Evolutionary conservation across 352 stramenopile species (phyloP).

Genomic region (Pythium dissimile): DNA sequence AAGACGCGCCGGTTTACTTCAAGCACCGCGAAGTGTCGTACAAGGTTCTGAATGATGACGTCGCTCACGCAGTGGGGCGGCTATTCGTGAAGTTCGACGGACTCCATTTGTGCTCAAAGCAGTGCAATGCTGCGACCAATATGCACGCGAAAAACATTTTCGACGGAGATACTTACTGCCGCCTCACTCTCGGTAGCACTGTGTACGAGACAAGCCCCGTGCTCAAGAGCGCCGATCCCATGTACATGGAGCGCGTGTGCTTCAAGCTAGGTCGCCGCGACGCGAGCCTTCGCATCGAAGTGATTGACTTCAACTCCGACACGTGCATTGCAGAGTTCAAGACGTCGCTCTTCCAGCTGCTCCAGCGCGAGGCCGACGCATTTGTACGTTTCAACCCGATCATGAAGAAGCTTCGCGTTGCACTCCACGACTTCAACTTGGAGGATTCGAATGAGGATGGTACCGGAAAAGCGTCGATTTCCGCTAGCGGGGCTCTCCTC

Average conservation of each 20-base stretch:
- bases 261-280: slow-evolving; percentile 64
- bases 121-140: slow-evolving; percentile 57
- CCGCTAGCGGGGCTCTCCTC: background rate
- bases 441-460: slow-evolving; percentile 26
- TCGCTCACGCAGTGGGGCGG: slow-evolving; percentile 36
- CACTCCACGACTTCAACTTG: slow-evolving; percentile 44
- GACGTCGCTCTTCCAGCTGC: slow-evolving; percentile 76
- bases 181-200: slow-evolving; percentile 57
- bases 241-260: slow-evolving; percentile 83
- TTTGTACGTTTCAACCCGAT: slow-evolving; percentile 54
- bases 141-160: slow-evolving; percentile 87
- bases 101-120: slow-evolving; percentile 79
- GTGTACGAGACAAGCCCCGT: slow-evolving; percentile 81
- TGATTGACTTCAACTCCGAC: slow-evolving; percentile 84
- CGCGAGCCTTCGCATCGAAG: slow-evolving; percentile 58
- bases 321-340: slow-evolving; percentile 60
- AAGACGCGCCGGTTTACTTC: slow-evolving; percentile 4
- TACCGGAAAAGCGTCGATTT: slow-evolving; percentile 15
- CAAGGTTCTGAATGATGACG: slow-evolving; percentile 46
- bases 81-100: slow-evolving; percentile 79
- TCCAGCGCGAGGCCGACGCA: slow-evolving; percentile 65
- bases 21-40: slow-evolving; percentile 33
- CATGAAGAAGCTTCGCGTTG: slow-evolving; percentile 40
- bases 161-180: slow-evolving; percentile 83
- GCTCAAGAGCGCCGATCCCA: slow-evolving; percentile 81